Percentiles rank a stretch among this genome's conserved stretches.
Evolutionary conservation across 2,329 filamentous ascomycete genomes (phyloP).

Genomic region (Aspergillus neoniger): DNA sequence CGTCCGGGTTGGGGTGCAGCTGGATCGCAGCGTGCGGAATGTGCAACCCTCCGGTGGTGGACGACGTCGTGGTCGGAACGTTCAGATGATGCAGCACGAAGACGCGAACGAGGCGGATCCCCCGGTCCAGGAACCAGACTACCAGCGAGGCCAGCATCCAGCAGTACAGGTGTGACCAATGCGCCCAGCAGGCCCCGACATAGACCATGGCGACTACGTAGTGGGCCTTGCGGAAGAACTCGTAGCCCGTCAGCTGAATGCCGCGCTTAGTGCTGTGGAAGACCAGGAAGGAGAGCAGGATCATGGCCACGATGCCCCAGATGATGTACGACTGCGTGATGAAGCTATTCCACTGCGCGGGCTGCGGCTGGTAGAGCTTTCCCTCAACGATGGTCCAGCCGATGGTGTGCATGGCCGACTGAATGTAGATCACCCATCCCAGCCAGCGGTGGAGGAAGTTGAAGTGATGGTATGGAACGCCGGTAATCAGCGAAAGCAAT

Average conservation of each 20-base stretch:
- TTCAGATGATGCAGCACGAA: slow-evolving; percentile 61
- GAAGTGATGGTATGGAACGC: slow-evolving; percentile 74
- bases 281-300: slow-evolving; percentile 63
- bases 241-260: slow-evolving; percentile 70
- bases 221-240: slow-evolving; percentile 74
- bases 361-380: slow-evolving; percentile 71
- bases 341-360: slow-evolving; percentile 57
- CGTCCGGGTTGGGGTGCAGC: slow-evolving; percentile 57
- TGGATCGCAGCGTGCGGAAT: slow-evolving; percentile 54
- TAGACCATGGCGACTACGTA: slow-evolving; percentile 74
- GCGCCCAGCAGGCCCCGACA: slow-evolving; percentile 73
- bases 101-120: slow-evolving; percentile 59
- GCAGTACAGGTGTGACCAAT: slow-evolving; percentile 69
- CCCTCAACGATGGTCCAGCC: slow-evolving; percentile 69
- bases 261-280: slow-evolving; percentile 60
- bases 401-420: slow-evolving; percentile 69
- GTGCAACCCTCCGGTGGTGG: slow-evolving; percentile 50
- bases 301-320: slow-evolving; percentile 71
- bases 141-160: slow-evolving; percentile 68
- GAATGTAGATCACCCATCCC: slow-evolving; percentile 70
- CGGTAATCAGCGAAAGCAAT: slow-evolving; percentile 68
- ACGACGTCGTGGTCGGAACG: slow-evolving; percentile 35
- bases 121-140: slow-evolving; percentile 67
- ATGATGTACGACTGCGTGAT: slow-evolving; percentile 68
- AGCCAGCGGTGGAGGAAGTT: slow-evolving; percentile 77